Evolutionary conservation across 495 filamentous ascomycete species (phyloP).

Genomic region (Thermochaetoides thermophila): DNA sequence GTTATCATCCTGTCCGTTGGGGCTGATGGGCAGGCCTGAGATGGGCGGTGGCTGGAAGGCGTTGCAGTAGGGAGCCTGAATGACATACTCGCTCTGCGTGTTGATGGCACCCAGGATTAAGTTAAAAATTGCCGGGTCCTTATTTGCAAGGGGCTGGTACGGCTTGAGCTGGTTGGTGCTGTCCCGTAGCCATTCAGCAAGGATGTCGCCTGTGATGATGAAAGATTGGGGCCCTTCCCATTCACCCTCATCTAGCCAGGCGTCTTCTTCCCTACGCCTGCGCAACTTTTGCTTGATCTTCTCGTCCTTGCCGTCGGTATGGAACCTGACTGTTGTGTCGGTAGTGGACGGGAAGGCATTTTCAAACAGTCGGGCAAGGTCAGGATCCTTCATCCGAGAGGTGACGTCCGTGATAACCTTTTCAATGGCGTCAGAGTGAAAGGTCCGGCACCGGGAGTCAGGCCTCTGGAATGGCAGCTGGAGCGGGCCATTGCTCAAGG

Average conservation of each 20-base stretch:
- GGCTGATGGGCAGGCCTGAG: conserved; percentile 51
- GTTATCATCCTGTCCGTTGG: conserved; percentile 62
- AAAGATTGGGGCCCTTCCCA: conserved; percentile 86
- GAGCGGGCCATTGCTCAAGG: conserved; percentile 65
- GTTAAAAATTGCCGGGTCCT: conserved; percentile 57
- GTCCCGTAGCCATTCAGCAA: conserved; percentile 95
- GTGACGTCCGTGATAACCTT: conserved; percentile 73
- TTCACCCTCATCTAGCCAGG: conserved; percentile 31
- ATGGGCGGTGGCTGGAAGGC: conserved; percentile 90
- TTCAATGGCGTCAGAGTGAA: conserved; percentile 72
- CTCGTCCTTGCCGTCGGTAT: conserved; percentile 31
- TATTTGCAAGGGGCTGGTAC: conserved; percentile 71
- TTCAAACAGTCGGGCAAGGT: conserved; percentile 84
- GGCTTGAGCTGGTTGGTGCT: conserved; percentile 89
- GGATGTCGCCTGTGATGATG: conserved; percentile 97
- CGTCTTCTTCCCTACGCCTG: conserved; percentile 2
- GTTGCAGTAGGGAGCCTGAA: conserved; percentile 92
- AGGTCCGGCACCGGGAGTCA: conserved; percentile 66
- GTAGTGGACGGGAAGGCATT: conserved; percentile 96
- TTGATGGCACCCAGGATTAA: conserved; percentile 92
- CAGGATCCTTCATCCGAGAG: conserved; percentile 64
- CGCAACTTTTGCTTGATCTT: conserved; percentile 14
- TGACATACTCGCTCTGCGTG: conserved; percentile 89
- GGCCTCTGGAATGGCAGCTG: conserved; percentile 84
- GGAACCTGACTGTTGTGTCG: conserved; percentile 69